Evolutionary conservation across 2,329 filamentous ascomycete species (phyloP).

Genomic region (Diaporthe citri): DNA sequence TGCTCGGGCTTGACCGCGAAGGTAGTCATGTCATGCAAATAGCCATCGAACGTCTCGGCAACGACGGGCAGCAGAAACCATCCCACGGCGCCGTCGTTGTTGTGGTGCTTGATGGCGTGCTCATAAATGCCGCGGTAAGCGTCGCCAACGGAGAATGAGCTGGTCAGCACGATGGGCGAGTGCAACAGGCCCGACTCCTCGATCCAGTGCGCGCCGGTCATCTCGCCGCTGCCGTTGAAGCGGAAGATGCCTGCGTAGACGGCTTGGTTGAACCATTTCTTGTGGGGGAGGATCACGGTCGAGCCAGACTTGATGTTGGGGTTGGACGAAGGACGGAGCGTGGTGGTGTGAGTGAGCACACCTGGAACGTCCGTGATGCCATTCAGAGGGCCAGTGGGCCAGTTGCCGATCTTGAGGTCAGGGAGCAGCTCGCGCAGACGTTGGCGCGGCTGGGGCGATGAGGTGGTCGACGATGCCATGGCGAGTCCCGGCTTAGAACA

Average conservation of each 20-base stretch:
- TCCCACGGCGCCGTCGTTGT: slow-evolving; percentile 58
- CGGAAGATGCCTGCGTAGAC: slow-evolving; percentile 66
- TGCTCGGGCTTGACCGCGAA: slow-evolving; percentile 68
- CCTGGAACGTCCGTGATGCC: slow-evolving; percentile 65
- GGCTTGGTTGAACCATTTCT: slow-evolving; percentile 58
- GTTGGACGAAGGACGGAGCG: slow-evolving; percentile 49
- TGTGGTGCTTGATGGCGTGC: slow-evolving; percentile 62
- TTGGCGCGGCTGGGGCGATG: slow-evolving; percentile 41
- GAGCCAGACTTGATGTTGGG: slow-evolving; percentile 60
- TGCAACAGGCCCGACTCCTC: slow-evolving; percentile 71
- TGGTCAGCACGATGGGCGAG: slow-evolving; percentile 72
- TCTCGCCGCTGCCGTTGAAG: slow-evolving; percentile 74
- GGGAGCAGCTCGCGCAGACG: slow-evolving; percentile 61
- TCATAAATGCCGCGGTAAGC: slow-evolving; percentile 71
- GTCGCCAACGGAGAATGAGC: slow-evolving; percentile 68
- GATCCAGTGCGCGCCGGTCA: slow-evolving; percentile 73
- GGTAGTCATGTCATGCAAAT: slow-evolving; percentile 67
- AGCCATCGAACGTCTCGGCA: slow-evolving; percentile 74
- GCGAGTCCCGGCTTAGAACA: not conserved
- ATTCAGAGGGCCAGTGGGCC: slow-evolving; percentile 59
- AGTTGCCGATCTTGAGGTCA: slow-evolving; percentile 57
- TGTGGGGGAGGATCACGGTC: slow-evolving; percentile 61
- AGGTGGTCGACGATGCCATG: slow-evolving; percentile 27
- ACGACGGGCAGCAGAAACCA: slow-evolving; percentile 71
- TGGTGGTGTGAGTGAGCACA: slow-evolving; percentile 60